These are phyloP conservation scores for Cocos nucifera DNA, from an alignment of 176 grass and related monocot species.

Conservation along the genomic window DNA sequence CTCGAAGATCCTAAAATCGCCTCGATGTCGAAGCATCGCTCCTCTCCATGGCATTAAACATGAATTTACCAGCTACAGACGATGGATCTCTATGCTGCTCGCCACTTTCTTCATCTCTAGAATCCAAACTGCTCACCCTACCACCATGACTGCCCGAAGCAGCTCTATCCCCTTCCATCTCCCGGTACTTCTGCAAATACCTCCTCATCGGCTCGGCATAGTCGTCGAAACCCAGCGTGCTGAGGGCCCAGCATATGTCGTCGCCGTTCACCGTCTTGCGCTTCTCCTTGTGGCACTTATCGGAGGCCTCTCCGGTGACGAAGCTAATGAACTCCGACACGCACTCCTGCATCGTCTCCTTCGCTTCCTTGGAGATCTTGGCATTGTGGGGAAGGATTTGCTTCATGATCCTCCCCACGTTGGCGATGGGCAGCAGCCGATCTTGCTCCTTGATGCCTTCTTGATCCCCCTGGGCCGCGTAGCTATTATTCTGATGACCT, in stretches of 20 bases:
- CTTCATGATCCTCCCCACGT: slow-evolving; percentile 20
- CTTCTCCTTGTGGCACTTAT: slow-evolving; percentile 15
- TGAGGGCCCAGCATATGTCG: slow-evolving; percentile 17
- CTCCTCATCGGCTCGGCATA: slow-evolving; percentile 6
- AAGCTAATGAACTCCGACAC: too few relatives aligned
- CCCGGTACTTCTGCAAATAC: slow-evolving; percentile 7
- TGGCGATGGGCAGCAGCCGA: slow-evolving; percentile 11
- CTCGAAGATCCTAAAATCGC: background rate
- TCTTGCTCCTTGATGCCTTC: slow-evolving; percentile 13
- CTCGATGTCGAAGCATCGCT: background rate
- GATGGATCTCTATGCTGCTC: background rate
- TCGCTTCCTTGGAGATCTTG: too few relatives aligned
- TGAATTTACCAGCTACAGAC: background rate
- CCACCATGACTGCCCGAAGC: background rate
- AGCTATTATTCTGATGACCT: background rate
- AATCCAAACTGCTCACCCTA: too few relatives aligned
- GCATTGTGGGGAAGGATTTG: slow-evolving; percentile 4
- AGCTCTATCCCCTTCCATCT: slow-evolving; percentile 1
- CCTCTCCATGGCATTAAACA: background rate
- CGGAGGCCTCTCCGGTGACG: background rate
- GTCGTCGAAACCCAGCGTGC: slow-evolving; percentile 8
- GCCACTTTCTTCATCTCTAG: too few relatives aligned
- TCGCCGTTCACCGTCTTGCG: slow-evolving; percentile 17
- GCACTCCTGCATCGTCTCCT: too few relatives aligned
- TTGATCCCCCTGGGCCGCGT: background rate